phyloP scores from a whole-genome alignment of 352 stramenopile species.

The Phytophthora europaea region DNA sequence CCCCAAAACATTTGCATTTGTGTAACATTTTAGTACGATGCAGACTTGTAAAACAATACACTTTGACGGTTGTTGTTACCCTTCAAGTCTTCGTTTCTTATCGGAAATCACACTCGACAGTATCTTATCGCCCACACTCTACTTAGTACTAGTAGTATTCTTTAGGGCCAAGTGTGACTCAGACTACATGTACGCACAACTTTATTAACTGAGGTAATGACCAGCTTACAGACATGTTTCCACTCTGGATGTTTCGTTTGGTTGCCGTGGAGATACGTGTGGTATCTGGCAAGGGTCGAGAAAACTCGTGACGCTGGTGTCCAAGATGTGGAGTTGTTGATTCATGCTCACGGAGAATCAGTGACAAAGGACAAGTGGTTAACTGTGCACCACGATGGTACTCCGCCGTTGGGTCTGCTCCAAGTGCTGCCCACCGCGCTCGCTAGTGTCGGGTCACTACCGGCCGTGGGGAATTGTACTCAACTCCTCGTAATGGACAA shows the following conservation, averaged over 20 bases:
- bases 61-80: too few relatives aligned
- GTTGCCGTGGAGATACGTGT: slow-evolving; percentile 52
- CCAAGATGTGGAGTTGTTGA: slow-evolving; percentile 28
- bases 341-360: slow-evolving; percentile 60
- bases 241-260: slow-evolving; percentile 40
- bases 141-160: too few relatives aligned
- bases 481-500: slow-evolving; percentile 36
- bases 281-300: slow-evolving; percentile 61
- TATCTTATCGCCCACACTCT: not conserved
- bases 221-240: slow-evolving; percentile 9
- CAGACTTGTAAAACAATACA: too few relatives aligned
- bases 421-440: slow-evolving; percentile 31
- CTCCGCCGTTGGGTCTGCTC: slow-evolving; percentile 40
- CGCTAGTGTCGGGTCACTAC: slow-evolving; percentile 52
- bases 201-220: slow-evolving; percentile 10
- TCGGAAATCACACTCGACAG: not conserved
- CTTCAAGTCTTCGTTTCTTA: not conserved
- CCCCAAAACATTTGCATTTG: too few relatives aligned
- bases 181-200: not conserved
- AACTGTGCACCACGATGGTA: slow-evolving; percentile 24
- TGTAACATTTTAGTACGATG: too few relatives aligned
- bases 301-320: slow-evolving; percentile 18
- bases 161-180: too few relatives aligned
- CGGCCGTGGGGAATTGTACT: slow-evolving; percentile 43
- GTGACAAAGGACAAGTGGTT: slow-evolving; percentile 63